These are phyloP conservation scores for Aspergillus ustus DNA, from an alignment of 2,329 filamentous ascomycete species.

Conservation along the genomic window DNA sequence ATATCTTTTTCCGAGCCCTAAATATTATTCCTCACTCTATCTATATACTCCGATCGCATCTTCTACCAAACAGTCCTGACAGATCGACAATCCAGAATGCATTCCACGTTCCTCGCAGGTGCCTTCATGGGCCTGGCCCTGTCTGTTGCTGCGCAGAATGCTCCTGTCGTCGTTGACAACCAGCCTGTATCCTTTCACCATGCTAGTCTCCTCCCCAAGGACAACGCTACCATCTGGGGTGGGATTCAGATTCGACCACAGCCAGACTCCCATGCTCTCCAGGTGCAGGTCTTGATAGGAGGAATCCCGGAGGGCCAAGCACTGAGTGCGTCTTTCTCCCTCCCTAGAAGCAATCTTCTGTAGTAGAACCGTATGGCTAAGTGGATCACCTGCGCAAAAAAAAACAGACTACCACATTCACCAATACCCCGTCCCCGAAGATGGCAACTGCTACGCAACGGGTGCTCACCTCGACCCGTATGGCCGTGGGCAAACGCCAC, in stretches of 20 bases:
- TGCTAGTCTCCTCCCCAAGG: slow-evolving; percentile 59
- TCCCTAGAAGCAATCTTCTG: slow-evolving; percentile 19
- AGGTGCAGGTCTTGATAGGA: slow-evolving; percentile 61
- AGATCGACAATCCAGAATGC: slow-evolving; percentile 15
- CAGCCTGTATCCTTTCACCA: slow-evolving; percentile 58
- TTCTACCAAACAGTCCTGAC: not conserved
- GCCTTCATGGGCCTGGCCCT: slow-evolving; percentile 18
- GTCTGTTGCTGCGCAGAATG: slow-evolving; percentile 15
- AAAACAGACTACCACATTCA: slow-evolving; percentile 71
- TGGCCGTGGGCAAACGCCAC: slow-evolving; percentile 63
- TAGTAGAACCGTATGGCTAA: not conserved
- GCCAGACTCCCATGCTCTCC: slow-evolving; percentile 51
- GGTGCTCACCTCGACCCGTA: slow-evolving; percentile 74
- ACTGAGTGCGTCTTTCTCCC: slow-evolving; percentile 57
- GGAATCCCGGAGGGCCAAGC: slow-evolving; percentile 62
- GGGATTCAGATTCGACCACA: slow-evolving; percentile 49
- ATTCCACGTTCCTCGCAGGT: slow-evolving; percentile 7
- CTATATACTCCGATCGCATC: not conserved
- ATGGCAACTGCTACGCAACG: slow-evolving; percentile 74
- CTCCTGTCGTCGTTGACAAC: slow-evolving; percentile 60
- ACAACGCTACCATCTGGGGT: slow-evolving; percentile 62
- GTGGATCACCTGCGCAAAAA: not conserved
- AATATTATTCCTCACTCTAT: not conserved
- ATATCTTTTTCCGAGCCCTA: not conserved
- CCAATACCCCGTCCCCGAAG: slow-evolving; percentile 62